Evolutionary conservation across 2,329 filamentous ascomycete genomes (phyloP).

Genomic region (Pyricularia sp.): DNA sequence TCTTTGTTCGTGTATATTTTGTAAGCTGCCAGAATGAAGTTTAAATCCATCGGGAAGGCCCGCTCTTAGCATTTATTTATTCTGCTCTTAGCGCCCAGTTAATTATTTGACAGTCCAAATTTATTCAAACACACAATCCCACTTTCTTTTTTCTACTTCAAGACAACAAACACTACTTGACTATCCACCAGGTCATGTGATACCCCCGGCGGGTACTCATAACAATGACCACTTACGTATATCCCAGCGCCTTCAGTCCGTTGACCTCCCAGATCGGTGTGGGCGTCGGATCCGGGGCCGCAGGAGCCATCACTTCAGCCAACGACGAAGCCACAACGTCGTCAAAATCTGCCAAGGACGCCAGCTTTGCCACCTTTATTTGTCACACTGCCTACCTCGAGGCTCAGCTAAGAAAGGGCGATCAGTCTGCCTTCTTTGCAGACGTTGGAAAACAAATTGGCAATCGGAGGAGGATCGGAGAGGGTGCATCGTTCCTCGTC

Average conservation of each 20-base stretch:
- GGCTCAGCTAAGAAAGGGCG: conserved; percentile 7
- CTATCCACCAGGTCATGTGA: not conserved
- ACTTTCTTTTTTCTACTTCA: not conserved
- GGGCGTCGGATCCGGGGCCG: not conserved
- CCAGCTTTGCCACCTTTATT: conserved; percentile 9
- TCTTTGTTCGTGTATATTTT: no score
- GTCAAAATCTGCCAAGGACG: not conserved
- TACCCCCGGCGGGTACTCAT: not conserved
- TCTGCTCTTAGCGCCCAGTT: no score
- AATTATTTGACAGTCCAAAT: not conserved
- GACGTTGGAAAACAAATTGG: not conserved
- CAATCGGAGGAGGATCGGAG: conserved; percentile 7
- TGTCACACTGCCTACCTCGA: conserved; percentile 10
- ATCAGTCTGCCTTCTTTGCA: conserved; percentile 7
- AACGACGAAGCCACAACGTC: not conserved
- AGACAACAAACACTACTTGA: no score
- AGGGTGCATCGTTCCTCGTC: conserved; percentile 10
- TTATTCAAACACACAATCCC: not conserved
- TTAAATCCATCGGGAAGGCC: not conserved
- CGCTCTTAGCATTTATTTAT: not conserved
- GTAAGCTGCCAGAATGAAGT: not conserved
- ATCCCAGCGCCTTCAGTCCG: not conserved
- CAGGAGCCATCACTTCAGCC: not conserved
- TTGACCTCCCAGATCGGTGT: conserved; percentile 3
- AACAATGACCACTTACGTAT: conserved; percentile 1